Evolutionary conservation across 2,329 filamentous ascomycete species (phyloP), one percentile per base, ranked within the genome.

Genomic region (Chaetomium strumarium): DNA sequence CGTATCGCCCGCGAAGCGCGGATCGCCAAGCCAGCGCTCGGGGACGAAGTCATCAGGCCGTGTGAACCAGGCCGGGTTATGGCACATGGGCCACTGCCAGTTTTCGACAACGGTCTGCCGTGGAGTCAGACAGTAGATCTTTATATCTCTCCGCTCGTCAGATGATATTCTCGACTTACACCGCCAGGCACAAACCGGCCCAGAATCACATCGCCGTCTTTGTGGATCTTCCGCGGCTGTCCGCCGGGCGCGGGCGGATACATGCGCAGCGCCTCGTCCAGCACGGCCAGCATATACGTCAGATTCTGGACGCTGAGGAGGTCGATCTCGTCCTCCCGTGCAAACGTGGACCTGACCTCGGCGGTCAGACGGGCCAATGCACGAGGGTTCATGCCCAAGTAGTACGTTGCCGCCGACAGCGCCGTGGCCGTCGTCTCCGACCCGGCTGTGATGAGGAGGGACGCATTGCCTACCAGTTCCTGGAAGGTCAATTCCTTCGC

Each of bases 351-450:
- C 8, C 72, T 67, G 2, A 77, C 62, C 52, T 77, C 75, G 0
- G 63, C 51, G 1, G 63, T 63, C 1, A 79, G 61, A 40, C 64
- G 69, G 4, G 58, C 47, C 46, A 74, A 62, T 5, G 64, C 63
- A 1, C 67, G 62, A 0, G 69, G 70, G 44, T 75, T 60, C 5
- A 56, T 65, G 1, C 71, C 62, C 6, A 78, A 62, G 4, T 72
- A 62, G 52, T 68, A 77, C 0, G 58, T 55, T 53, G 64, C 55
- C 56, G 69, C 60, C 53, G 66, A 58, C 16, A 78, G 64, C 2
- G 72, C 63, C 0, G 74, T 76, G 0, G 75, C 73, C 0, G 75
- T 76, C 1, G 76, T 79, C 58, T 79, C 76, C 3, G 70, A 73
- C 2, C 76, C 75, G 0, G 74, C 75, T 3, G 73, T 57, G 17